Conservation (phyloP, 1,139 yeast species). For the Sugiyamaella grinbergsii region DNA sequence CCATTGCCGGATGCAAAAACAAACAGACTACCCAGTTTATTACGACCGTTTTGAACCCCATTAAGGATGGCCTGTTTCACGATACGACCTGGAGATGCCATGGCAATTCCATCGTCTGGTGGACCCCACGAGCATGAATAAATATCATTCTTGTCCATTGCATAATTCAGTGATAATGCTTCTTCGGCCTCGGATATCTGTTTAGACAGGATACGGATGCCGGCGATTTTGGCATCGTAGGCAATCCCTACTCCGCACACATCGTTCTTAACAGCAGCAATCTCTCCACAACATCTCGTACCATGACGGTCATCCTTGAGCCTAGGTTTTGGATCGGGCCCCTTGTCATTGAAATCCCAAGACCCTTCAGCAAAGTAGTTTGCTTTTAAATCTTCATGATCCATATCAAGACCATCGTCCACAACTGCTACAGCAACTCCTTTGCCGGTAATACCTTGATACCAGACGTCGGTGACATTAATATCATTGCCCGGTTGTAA, state of each 20-base stretch:
- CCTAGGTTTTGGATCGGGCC: conserved; percentile 74
- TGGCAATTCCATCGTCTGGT: conserved; percentile 82
- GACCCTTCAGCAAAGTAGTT: conserved; percentile 75
- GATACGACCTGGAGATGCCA: conserved; percentile 78
- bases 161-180: conserved; percentile 83
- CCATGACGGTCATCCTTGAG: conserved; percentile 91
- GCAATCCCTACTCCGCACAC: conserved; percentile 97
- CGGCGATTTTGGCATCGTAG: conserved; percentile 80
- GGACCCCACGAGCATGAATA: conserved; percentile 99
- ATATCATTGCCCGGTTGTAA: conserved; percentile 77
- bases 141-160: conserved; percentile 77
- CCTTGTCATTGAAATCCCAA: conserved; percentile 88
- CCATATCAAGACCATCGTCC: conserved; percentile 92
- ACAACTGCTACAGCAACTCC: conserved; percentile 81
- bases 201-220: conserved; percentile 85
- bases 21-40: conserved; percentile 79
- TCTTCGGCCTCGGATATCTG: conserved; percentile 82
- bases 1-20: conserved; percentile 99
- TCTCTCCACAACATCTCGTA: conserved; percentile 97
- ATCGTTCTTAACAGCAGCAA: conserved; percentile 80
- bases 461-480: conserved; percentile 87
- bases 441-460: conserved; percentile 74
- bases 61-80: conserved; percentile 81
- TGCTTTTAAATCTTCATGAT: conserved; percentile 66
- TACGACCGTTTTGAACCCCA: conserved; percentile 84